Conservation (phyloP, 2,329 filamentous ascomycete genomes). For the Aspergillus ochraceoroseus region DNA sequence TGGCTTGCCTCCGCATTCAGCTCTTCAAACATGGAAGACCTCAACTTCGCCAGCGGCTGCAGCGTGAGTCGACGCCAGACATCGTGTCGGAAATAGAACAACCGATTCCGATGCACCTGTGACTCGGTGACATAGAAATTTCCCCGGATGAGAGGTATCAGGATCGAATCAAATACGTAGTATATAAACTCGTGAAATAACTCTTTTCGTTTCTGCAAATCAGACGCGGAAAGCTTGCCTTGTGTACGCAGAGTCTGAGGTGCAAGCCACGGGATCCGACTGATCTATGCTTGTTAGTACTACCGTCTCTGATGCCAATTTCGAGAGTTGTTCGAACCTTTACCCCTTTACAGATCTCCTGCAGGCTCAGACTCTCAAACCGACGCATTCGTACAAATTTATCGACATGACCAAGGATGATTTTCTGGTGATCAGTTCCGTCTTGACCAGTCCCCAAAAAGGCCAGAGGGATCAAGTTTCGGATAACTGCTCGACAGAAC, state of each 20-base stretch:
- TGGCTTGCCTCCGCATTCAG: slow-evolving; percentile 56
- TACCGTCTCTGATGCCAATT: too few species aligned
- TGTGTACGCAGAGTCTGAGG: slow-evolving; percentile 42
- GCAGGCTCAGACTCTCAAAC: slow-evolving; percentile 74
- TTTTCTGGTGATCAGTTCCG: slow-evolving; percentile 55
- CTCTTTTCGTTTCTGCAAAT: slow-evolving; percentile 69
- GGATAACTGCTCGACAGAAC: slow-evolving; percentile 74
- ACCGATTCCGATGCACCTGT: slow-evolving; percentile 66
- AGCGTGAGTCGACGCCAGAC: slow-evolving; percentile 75
- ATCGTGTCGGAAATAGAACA: slow-evolving; percentile 95
- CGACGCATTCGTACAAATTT: slow-evolving; percentile 70
- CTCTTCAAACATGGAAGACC: slow-evolving; percentile 71
- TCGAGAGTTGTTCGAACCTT: slow-evolving; percentile 51
- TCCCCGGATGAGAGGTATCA: slow-evolving; percentile 78
- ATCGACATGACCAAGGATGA: slow-evolving; percentile 65
- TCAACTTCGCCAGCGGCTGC: slow-evolving; percentile 64
- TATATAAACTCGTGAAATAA: slow-evolving; percentile 82
- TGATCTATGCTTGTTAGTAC: slow-evolving; percentile 51
- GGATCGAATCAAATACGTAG: slow-evolving; percentile 83
- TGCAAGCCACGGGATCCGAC: slow-evolving; percentile 67
- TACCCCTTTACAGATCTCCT: slow-evolving; percentile 69
- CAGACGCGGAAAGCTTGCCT: slow-evolving; percentile 62
- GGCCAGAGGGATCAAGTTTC: slow-evolving; percentile 64
- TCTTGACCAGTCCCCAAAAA: slow-evolving; percentile 64
- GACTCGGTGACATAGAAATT: slow-evolving; percentile 97